Percentiles rank a stretch among this genome's conserved stretches.
These are phyloP conservation scores for Exobasidium rhododendri DNA, from an alignment of 1,284 basidiomycete genomes.

Conservation along the genomic window DNA sequence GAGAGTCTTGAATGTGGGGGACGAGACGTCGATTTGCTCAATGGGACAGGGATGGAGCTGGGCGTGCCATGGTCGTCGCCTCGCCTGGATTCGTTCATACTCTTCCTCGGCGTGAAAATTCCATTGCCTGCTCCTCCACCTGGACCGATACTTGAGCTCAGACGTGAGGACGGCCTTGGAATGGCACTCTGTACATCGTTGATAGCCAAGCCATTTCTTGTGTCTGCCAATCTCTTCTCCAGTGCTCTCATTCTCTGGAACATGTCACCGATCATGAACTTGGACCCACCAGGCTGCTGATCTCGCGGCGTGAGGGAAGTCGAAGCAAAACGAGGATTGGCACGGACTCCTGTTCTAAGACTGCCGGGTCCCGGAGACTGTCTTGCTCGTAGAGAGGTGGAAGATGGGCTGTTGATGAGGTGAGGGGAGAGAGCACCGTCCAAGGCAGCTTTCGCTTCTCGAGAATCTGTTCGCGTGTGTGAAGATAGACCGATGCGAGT, in stretches of 20 bases:
- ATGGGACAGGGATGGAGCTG: conserved; percentile 43
- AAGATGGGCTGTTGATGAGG: conserved; percentile 13
- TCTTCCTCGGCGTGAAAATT: conserved; percentile 20
- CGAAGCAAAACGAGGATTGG: conserved; percentile 19
- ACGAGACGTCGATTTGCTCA: conserved; percentile 18
- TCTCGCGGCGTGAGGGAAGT: conserved; percentile 11
- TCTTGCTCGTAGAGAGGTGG: conserved; percentile 11
- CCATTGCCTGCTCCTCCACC: conserved; percentile 15
- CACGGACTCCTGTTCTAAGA: conserved; percentile 24
- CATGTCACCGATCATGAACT: conserved; percentile 41
- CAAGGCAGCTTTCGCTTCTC: too few relatives aligned
- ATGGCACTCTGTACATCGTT: conserved; percentile 33
- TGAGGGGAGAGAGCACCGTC: conserved; percentile 21
- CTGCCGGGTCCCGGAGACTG: conserved; percentile 25
- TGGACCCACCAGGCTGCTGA: conserved; percentile 13
- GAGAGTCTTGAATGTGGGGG: conserved; percentile 34
- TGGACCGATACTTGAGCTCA: conserved; percentile 25
- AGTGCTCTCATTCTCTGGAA: conserved; percentile 46
- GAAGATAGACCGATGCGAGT: not conserved
- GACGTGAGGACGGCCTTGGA: conserved; percentile 44
- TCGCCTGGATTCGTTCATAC: conserved; percentile 24
- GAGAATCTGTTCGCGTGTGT: conserved; percentile 1
- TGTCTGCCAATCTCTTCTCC: conserved; percentile 33
- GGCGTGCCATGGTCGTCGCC: conserved; percentile 21
- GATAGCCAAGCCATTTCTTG: not conserved